Evolutionary conservation across 1,284 basidiomycete species (phyloP), one percentile per base, ranked within the genome.

Genomic region (Puccinia polysora): DNA sequence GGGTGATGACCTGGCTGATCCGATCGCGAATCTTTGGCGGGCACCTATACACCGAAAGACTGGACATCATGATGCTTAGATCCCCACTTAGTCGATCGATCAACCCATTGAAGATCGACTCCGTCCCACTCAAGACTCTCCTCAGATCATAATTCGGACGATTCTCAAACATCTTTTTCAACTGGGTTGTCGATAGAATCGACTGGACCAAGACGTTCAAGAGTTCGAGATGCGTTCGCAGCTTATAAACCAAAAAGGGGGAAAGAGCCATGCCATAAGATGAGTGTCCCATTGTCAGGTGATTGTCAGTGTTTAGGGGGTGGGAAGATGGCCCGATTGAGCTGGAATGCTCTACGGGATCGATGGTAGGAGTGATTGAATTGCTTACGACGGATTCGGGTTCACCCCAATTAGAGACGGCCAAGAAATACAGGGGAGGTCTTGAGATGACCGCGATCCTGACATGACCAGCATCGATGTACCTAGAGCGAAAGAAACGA

Each of bases 121-220:
- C 91, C 25, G 92, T 88, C 32, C 91, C 91, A 90, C 74, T 8
- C 7, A 98, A 81, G 20, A 97, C 80, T 47, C 92, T 83, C 45
- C 91, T 83, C 10, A 97, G 82, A 78, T 98, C 95, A 78, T 95
- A 96, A 80, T 97, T 97, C 56, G 87, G 89, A 62, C 91, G 84
- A 60, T 89, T 84, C 76, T 90, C 87, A 77, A 98, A 97, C 75
- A 95, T 89, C 47, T 86, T 84, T 34, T 85, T 84, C 4, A 99
- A 83, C 79, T 97, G 93, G 7, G 88, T 84, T 0, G 86, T 88
- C 0, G 92, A 90, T 38, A 97, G 86, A 30, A 97, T 87, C 75
- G 90, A 93, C 58, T 97, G 81, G 62, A 97, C 89, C 80, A 96
- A 93, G 2, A 95, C 82, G 79, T 98, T 89, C 8, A 98, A 84